These are phyloP conservation scores for grape (Vitis vinifera) DNA, from an alignment of 164 flowering plant genomes.

Conservation along the genomic window ASM3070453v1 NC_081811.1:3417001-3417500, in stretches of 20 bases:
- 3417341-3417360: conserved; percentile 99
- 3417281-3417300: conserved; percentile 87
- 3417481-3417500: not conserved
- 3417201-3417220: conserved; percentile 91
- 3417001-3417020: too few relatives aligned
- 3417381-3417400: conserved; percentile 96
- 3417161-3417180: conserved; percentile 94
- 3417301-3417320: conserved; percentile 97
- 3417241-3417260: conserved; percentile 65
- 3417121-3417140: not conserved
- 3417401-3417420: conserved; percentile 88
- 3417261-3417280: conserved; percentile 70
- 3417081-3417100: too few relatives aligned
- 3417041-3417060: too few relatives aligned
- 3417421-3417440: conserved; percentile 96
- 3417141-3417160: conserved; percentile 61
- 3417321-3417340: conserved; percentile 98
- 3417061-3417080: too few relatives aligned
- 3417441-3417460: conserved; percentile 98
- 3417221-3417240: conserved; percentile 86
- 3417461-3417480: conserved; percentile 81
- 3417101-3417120: not conserved
- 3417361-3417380: conserved; percentile 97
- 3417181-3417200: conserved; percentile 98
- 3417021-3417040: too few relatives aligned